Conservation (phyloP, 345 rosid genomes). For the Arabis alpina region DNA sequence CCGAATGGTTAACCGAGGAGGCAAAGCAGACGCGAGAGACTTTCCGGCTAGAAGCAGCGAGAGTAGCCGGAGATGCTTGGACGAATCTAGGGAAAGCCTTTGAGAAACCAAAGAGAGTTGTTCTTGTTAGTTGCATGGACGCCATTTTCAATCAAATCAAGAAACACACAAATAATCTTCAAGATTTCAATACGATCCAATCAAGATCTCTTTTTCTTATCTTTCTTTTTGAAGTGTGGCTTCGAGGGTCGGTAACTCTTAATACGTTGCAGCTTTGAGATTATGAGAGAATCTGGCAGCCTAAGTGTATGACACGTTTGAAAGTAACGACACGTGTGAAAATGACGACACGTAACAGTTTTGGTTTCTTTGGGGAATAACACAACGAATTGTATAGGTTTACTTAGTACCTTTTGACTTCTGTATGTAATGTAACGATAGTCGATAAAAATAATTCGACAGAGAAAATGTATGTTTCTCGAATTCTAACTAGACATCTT, state of each 20-base stretch:
- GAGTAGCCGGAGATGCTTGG: slow-evolving; percentile 18
- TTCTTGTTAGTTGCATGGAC: slow-evolving; percentile 37
- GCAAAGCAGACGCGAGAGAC: slow-evolving; percentile 41
- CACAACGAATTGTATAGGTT: too few species aligned
- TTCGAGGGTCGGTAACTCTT: slow-evolving; percentile 26
- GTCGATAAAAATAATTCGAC: too few species aligned
- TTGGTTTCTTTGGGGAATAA: background rate
- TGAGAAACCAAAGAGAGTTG: slow-evolving; percentile 30
- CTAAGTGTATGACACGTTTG: slow-evolving; percentile 24
- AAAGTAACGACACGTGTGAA: slow-evolving; percentile 19
- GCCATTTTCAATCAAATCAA: slow-evolving; percentile 37
- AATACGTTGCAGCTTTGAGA: slow-evolving; percentile 31
- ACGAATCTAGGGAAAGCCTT: slow-evolving; percentile 34
- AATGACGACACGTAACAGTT: background rate
- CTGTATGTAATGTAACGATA: too few species aligned
- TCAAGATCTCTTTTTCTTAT: slow-evolving; percentile 17
- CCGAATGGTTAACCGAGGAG: slow-evolving; percentile 36
- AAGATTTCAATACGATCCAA: background rate
- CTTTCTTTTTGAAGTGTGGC: background rate
- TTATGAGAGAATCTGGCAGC: slow-evolving; percentile 23
- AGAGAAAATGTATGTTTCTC: too few species aligned
- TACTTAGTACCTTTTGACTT: too few species aligned
- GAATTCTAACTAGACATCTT: too few species aligned
- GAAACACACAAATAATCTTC: background rate
- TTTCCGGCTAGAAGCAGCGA: slow-evolving; percentile 14